phyloP scores from a whole-genome alignment of 306 rosid species.

The Prunus campanulata region DNA sequence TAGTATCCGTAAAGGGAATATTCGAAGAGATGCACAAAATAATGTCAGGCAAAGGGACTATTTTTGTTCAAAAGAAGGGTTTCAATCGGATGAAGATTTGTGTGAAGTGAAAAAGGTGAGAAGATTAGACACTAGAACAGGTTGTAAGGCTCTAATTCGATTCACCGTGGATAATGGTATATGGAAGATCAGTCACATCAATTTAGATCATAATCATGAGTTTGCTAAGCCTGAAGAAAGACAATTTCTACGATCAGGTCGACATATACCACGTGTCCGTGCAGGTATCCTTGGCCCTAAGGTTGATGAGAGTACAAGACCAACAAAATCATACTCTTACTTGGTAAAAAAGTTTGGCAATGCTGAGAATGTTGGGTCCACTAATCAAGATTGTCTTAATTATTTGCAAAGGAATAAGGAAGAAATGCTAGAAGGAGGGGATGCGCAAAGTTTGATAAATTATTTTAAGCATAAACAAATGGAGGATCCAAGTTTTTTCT shows the following conservation, averaged over 20 bases:
- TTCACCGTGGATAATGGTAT: constrained; percentile 5
- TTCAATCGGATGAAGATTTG: constrained; percentile 6
- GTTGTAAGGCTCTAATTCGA: constrained; percentile 14
- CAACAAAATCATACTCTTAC: neutral
- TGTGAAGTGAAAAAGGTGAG: constrained; percentile 2
- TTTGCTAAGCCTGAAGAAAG: constrained; percentile 17
- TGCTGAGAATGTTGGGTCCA: neutral
- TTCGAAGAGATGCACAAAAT: constrained; percentile 7
- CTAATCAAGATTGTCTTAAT: neutral
- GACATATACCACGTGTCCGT: neutral
- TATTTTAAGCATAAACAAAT: constrained; percentile 12
- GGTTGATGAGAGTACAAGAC: constrained; percentile 3
- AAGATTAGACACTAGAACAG: constrained; percentile 3
- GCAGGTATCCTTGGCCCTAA: neutral
- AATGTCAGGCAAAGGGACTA: constrained; percentile 1
- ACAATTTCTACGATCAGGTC: constrained; percentile 6
- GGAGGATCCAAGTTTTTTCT: constrained; percentile 22
- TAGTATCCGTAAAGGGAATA: constrained; percentile 10
- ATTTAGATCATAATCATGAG: constrained; percentile 14
- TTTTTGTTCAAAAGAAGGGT: constrained; percentile 18
- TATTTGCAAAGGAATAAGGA: constrained; percentile 1
- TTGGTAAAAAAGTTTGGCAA: neutral
- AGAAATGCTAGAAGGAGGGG: constrained; percentile 6
- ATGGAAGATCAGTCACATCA: constrained; percentile 14
- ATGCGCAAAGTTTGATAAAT: constrained; percentile 19